phyloP scores from a whole-genome alignment of 1,139 yeast genomes.

The Lodderomyces metapsilosis region DNA sequence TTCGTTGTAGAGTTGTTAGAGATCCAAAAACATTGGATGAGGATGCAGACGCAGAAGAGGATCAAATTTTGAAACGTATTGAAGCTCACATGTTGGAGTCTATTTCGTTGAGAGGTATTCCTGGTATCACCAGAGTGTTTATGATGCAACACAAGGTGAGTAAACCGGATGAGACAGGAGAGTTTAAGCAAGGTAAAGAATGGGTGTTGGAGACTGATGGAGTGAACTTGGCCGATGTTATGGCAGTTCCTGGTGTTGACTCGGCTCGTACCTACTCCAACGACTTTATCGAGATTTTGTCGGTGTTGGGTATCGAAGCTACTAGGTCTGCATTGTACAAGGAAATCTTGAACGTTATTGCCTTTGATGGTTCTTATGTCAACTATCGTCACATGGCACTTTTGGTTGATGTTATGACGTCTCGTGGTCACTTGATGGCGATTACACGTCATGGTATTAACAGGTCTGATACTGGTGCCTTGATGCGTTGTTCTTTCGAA shows the following conservation, averaged over 20 bases:
- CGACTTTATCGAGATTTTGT: slow-evolving; percentile 92
- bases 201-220: slow-evolving; percentile 99
- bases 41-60: slow-evolving; percentile 95
- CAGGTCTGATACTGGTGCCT: slow-evolving; percentile 97
- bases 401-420: slow-evolving; percentile 97
- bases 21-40: slow-evolving; percentile 93
- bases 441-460: slow-evolving; percentile 99
- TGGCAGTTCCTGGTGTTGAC: slow-evolving; percentile 95
- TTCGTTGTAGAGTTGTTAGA: slow-evolving; percentile 98
- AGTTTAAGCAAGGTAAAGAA: slow-evolving; percentile 83
- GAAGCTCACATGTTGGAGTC: slow-evolving; percentile 96
- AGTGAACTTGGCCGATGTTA: slow-evolving; percentile 91
- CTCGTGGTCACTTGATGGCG: slow-evolving; percentile 97
- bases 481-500: slow-evolving; percentile 99
- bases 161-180: slow-evolving; percentile 80
- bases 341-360: slow-evolving; percentile 95
- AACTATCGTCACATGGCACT: slow-evolving; percentile 98
- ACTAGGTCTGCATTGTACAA: slow-evolving; percentile 91
- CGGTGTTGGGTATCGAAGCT: slow-evolving; percentile 97
- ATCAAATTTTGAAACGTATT: slow-evolving; percentile 90
- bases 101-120: slow-evolving; percentile 93
- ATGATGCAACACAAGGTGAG: slow-evolving; percentile 92
- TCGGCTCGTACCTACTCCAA: slow-evolving; percentile 87
- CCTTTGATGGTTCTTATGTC: slow-evolving; percentile 98
- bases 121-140: slow-evolving; percentile 87